Evolutionary conservation across 2,329 filamentous ascomycete genomes (phyloP).

Genomic region (Pseudohalonectria lignicola): DNA sequence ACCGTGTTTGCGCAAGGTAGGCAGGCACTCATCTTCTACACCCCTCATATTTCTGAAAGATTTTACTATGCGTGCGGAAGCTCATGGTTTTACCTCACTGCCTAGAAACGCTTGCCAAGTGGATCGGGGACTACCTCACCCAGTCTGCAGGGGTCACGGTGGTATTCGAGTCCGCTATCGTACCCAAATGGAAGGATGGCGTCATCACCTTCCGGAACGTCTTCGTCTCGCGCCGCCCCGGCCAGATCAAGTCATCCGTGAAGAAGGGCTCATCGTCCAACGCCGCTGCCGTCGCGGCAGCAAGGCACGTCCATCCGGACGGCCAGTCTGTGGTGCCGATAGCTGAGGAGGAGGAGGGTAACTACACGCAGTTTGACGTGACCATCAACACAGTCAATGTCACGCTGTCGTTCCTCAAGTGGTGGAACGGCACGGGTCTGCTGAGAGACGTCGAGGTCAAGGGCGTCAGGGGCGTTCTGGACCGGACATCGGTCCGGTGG

Average conservation of each 20-base stretch:
- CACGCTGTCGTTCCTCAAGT: constrained; percentile 93
- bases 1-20: constrained; percentile 89
- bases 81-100: neutral
- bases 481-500: constrained; percentile 75
- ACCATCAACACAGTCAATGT: constrained; percentile 94
- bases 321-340: neutral
- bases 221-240: constrained; percentile 84
- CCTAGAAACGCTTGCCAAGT: constrained; percentile 85
- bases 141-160: constrained; percentile 87
- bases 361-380: constrained; percentile 95
- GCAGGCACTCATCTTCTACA: too few relatives aligned
- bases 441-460: constrained; percentile 89
- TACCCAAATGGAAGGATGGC: constrained; percentile 88
- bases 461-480: constrained; percentile 83
- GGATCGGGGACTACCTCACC: constrained; percentile 92
- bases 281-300: constrained; percentile 76
- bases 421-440: constrained; percentile 94
- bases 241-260: constrained; percentile 70
- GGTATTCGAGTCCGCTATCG: constrained; percentile 94
- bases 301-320: constrained; percentile 43
- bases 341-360: constrained; percentile 62
- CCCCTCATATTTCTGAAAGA: too few relatives aligned
- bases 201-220: constrained; percentile 97
- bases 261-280: constrained; percentile 82
- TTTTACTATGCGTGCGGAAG: too few relatives aligned